phyloP scores from a whole-genome alignment of 1,284 basidiomycete genomes.

The Ceratobasidium papillatum region DNA sequence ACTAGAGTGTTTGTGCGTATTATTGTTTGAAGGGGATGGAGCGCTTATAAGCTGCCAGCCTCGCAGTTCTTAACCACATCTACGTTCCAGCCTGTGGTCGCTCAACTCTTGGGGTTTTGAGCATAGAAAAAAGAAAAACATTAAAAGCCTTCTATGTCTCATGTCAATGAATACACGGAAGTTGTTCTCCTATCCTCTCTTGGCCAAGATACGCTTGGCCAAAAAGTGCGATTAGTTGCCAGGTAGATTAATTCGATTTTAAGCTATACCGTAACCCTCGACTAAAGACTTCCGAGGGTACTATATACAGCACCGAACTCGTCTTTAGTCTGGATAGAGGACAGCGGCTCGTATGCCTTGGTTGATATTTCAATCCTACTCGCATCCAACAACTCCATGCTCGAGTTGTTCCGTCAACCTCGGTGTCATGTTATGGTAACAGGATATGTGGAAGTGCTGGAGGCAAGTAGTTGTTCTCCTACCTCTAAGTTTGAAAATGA shows the following conservation, averaged over 20 bases:
- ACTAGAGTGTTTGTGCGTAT: not conserved
- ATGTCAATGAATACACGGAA: not conserved
- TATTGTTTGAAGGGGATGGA: not conserved
- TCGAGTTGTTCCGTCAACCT: constrained; percentile 18
- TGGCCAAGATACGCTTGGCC: not conserved
- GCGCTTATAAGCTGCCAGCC: not conserved
- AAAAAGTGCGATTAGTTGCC: constrained; percentile 29
- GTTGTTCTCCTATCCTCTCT: constrained; percentile 12
- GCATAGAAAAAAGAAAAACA: too few relatives aligned
- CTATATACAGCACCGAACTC: constrained; percentile 9
- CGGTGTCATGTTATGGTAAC: constrained; percentile 30
- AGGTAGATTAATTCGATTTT: constrained; percentile 4
- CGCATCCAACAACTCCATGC: constrained; percentile 16
- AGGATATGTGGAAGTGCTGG: constrained; percentile 24
- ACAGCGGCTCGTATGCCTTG: not conserved
- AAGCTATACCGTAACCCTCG: not conserved
- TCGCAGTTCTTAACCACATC: not conserved
- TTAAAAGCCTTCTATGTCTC: too few relatives aligned
- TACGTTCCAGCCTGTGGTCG: not conserved
- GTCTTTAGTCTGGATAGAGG: constrained; percentile 15
- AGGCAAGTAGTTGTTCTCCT: not conserved
- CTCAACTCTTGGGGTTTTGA: too few relatives aligned
- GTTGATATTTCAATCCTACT: constrained; percentile 14
- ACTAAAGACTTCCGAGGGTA: not conserved
- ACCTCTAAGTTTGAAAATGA: not conserved